Evolutionary conservation across 2,329 filamentous ascomycete genomes (phyloP).

Genomic region (Aspergillus felis): DNA sequence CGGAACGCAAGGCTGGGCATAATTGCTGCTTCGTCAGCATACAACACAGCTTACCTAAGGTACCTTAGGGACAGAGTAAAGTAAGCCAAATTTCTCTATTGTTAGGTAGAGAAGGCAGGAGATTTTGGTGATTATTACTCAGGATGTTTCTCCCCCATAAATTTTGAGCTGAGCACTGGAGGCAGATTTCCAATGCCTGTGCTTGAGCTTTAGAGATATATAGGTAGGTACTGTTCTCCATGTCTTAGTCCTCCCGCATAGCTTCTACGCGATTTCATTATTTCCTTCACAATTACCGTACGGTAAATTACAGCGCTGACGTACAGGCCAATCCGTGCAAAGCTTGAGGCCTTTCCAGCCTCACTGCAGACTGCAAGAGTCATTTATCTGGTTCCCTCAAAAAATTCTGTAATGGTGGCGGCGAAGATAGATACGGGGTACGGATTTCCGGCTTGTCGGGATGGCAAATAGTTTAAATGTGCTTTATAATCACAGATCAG

Average conservation of each 20-base stretch:
- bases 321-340: neutral
- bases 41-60: neutral
- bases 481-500: neutral
- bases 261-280: neutral
- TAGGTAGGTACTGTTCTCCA: too few relatives aligned
- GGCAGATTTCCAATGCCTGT: neutral
- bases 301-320: conserved; percentile 9
- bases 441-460: conserved; percentile 1
- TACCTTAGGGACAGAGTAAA: neutral
- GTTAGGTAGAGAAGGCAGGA: neutral
- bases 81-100: neutral
- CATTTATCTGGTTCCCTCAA: conserved; percentile 5
- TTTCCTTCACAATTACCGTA: neutral
- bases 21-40: neutral
- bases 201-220: neutral
- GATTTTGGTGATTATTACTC: neutral
- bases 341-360: conserved; percentile 10
- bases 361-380: conserved; percentile 7
- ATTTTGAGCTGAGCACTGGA: neutral
- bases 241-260: neutral
- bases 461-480: conserved; percentile 1
- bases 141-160: neutral
- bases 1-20: neutral
- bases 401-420: conserved; percentile 6
- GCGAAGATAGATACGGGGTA: neutral